Evolutionary conservation across 257 asterid species (phyloP).

Genomic region (Fraxinus anomala): DNA sequence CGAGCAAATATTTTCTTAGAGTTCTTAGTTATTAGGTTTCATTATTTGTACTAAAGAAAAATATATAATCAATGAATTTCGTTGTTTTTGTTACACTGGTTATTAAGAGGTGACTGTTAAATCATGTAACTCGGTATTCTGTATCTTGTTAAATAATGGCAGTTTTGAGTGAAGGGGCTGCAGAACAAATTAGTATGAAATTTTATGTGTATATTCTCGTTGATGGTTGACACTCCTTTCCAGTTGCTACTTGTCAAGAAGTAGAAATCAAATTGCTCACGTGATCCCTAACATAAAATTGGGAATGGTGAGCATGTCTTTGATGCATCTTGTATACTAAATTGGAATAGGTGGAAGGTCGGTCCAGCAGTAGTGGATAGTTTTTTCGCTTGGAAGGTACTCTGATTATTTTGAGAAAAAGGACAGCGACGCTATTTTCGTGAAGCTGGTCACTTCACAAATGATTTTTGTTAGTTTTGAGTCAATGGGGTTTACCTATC

Average conservation of each 20-base stretch:
- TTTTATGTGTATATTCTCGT: neutral
- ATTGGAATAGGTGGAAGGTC: slow-evolving; percentile 2
- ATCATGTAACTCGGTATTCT: neutral
- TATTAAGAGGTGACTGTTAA: neutral
- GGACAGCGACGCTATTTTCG: neutral
- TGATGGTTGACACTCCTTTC: neutral
- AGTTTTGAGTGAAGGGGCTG: neutral
- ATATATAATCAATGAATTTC: neutral
- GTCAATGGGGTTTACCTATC: neutral
- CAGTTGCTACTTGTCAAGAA: neutral
- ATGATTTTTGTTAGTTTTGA: neutral
- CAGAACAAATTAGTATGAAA: neutral
- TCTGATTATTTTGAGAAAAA: neutral
- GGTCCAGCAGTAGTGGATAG: neutral
- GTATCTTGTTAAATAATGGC: no score
- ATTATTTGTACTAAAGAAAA: no score
- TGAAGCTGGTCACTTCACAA: neutral
- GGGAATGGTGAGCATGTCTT: neutral
- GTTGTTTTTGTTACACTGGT: neutral
- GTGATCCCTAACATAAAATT: neutral
- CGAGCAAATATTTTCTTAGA: neutral
- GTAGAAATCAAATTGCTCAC: neutral
- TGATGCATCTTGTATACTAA: neutral
- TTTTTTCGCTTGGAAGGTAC: neutral
- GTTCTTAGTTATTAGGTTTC: neutral